Base-by-base conservation (phyloP, 2,329 filamentous ascomycete genomes). In the Cadophora sp. region DNA sequence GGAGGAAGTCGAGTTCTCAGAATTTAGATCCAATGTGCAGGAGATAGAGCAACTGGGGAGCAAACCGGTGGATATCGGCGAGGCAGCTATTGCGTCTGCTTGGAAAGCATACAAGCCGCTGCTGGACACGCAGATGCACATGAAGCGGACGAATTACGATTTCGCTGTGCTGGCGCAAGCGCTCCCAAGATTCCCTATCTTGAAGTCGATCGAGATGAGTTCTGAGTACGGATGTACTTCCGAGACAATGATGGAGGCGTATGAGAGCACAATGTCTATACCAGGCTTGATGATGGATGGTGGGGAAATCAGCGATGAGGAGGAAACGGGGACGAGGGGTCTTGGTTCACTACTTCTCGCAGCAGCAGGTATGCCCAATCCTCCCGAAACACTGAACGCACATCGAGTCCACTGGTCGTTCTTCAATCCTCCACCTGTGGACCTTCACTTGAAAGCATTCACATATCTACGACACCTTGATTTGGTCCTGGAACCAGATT, bases 241-340 rank as follows among this genome's bases (percentile, higher is more conserved):
- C 33, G 33, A 43, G 11, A 27, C 55, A 11, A 41, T 59, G 33
- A 13, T 18, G n/a, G 7, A 27, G n/a, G 55, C 55, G 8, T 59
- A 20, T 22, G 55, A 59, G 33, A 30, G 9, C 20, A 59, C 55
- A 18, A 22, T 41, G 20, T 30, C 55, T 22, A 45, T 59, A 39
- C 41, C 55, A 16, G 55, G 33, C 55, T 45, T 59, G 55, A 59
- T 59, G 55, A 39, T 59, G 41, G 55, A 59, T 45, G 55, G 55
- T 18, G 55, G 41, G 13, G 55, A 59, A n/a, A 59, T 59, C 22
- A 27, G 7, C 14, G 33, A 59, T 11, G 55, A 59, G 2, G 55
- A 59, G 33, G 33, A 59, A 16, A 43, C 55, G 36, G 55, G 55
- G 20, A 59, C 55, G 20, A 59, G 55, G 27, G n/a, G n/a, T 27